These are phyloP conservation scores for Globisporangium paroecandrum DNA, from an alignment of 352 stramenopile genomes.

Conservation along the genomic window DNA sequence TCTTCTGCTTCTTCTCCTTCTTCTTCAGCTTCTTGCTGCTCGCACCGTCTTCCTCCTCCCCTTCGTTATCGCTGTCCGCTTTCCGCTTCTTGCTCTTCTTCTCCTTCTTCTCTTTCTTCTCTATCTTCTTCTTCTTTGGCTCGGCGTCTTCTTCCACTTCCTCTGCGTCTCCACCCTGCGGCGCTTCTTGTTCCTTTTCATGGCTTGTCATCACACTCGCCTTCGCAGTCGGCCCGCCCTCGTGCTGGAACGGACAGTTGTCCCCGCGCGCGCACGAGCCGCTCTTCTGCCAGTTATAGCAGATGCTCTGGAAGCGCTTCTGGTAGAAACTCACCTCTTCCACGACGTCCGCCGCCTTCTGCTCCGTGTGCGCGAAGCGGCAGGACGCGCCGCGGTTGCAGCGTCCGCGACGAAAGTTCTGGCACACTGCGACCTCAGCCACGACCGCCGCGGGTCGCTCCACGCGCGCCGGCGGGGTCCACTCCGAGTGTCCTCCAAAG, in stretches of 20 bases:
- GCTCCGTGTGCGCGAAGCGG: slow-evolving; percentile 49
- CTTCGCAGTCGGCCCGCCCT: slow-evolving; percentile 12
- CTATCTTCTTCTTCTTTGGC: slow-evolving; percentile 20
- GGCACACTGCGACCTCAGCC: slow-evolving; percentile 43
- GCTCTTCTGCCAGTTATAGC: slow-evolving; percentile 60
- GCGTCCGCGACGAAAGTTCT: slow-evolving; percentile 42
- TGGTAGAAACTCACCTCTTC: slow-evolving; percentile 61
- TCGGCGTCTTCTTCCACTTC: slow-evolving; percentile 12
- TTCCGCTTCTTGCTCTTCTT: slow-evolving; percentile 17
- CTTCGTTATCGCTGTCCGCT: slow-evolving; percentile 15
- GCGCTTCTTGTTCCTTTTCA: slow-evolving; percentile 6
- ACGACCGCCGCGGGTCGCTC: slow-evolving; percentile 34
- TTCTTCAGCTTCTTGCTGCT: slow-evolving; percentile 1
- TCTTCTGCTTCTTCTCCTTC: slow-evolving; percentile 31
- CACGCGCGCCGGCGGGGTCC: slow-evolving; percentile 32
- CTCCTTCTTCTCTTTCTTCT: slow-evolving; percentile 7
- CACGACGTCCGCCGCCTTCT: slow-evolving; percentile 23
- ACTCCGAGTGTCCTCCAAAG: slow-evolving; percentile 4
- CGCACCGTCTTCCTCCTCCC: background rate
- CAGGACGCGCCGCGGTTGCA: slow-evolving; percentile 53
- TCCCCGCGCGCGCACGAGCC: slow-evolving; percentile 37
- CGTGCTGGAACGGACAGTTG: slow-evolving; percentile 52
- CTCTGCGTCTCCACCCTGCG: slow-evolving; percentile 4
- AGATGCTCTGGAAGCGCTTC: slow-evolving; percentile 61
- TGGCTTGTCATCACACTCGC: background rate